Conservation (phyloP, 306 rosid species). For the Vigna reflexopilosa region DNA sequence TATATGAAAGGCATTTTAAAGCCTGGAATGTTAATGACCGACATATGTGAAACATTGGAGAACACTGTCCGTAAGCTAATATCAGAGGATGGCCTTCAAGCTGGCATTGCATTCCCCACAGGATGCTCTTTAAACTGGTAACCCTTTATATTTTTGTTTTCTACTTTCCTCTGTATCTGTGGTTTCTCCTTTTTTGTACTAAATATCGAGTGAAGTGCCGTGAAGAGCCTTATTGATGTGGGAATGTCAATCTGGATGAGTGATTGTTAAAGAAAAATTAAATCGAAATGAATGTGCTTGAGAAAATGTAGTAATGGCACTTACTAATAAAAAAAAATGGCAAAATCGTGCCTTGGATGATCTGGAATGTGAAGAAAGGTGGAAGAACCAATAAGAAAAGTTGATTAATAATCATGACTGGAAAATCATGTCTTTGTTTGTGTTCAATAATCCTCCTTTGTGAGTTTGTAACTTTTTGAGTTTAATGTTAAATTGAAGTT, state of each 20-base stretch:
- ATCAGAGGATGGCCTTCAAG: slow-evolving; percentile 91
- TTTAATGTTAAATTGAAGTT: no score
- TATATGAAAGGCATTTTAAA: slow-evolving; percentile 79
- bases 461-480: no score
- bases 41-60: slow-evolving; percentile 94
- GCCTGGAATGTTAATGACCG: slow-evolving; percentile 98
- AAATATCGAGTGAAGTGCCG: not conserved
- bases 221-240: not conserved
- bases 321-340: not conserved
- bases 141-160: slow-evolving; percentile 12
- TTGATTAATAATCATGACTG: not conserved
- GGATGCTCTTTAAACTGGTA: slow-evolving; percentile 99
- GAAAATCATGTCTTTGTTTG: no score
- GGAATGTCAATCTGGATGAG: not conserved
- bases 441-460: no score
- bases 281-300: slow-evolving; percentile 1
- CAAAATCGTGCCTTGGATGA: no score
- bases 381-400: not conserved
- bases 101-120: slow-evolving; percentile 99
- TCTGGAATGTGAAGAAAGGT: slow-evolving; percentile 1
- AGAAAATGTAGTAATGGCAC: not conserved
- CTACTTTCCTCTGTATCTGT: not conserved
- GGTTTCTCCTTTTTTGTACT: not conserved
- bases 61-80: slow-evolving; percentile 87
- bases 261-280: not conserved